Conservation (phyloP, 1,139 yeast genomes). For the Starmera stellimalicola region DNA sequence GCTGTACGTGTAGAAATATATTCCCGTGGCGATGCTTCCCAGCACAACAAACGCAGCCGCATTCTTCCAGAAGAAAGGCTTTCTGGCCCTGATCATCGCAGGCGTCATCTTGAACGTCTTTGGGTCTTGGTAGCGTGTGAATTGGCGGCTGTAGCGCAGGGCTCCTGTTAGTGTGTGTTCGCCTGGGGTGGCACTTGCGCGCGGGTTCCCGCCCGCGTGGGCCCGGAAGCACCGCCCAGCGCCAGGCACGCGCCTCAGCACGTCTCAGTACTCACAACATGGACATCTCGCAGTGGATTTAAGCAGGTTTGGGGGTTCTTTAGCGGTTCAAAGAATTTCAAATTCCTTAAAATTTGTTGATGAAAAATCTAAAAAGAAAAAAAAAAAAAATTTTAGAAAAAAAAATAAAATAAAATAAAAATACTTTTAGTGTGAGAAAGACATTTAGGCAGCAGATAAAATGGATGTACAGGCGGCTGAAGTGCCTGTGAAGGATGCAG, state of each 20-base stretch:
- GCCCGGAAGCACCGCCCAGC: no score
- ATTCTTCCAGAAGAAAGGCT: conserved; percentile 76
- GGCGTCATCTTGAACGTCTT: conserved; percentile 86
- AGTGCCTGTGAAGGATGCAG: conserved; percentile 68
- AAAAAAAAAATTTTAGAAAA: no score
- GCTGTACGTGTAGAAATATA: conserved; percentile 65
- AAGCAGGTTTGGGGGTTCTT: no score
- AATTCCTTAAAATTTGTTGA: no score
- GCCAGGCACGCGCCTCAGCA: no score
- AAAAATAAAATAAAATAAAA: background rate
- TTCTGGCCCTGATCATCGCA: conserved; percentile 82
- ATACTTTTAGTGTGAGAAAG: background rate
- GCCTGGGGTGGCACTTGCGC: no score
- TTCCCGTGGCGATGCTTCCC: conserved; percentile 54
- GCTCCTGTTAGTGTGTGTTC: no score
- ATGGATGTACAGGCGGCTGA: conserved; percentile 24
- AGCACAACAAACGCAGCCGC: conserved; percentile 50
- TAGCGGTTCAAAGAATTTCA: no score
- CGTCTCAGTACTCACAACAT: no score
- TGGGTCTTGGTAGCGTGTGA: conserved; percentile 58
- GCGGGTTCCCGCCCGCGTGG: no score
- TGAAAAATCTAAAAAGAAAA: no score
- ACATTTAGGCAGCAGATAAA: background rate
- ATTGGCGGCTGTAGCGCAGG: conserved; percentile 13
- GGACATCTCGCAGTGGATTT: no score